These are phyloP conservation scores for Phaeosphaeriaceae sp. DNA, from an alignment of 2,329 filamentous ascomycete species.

Conservation along the genomic window DNA sequence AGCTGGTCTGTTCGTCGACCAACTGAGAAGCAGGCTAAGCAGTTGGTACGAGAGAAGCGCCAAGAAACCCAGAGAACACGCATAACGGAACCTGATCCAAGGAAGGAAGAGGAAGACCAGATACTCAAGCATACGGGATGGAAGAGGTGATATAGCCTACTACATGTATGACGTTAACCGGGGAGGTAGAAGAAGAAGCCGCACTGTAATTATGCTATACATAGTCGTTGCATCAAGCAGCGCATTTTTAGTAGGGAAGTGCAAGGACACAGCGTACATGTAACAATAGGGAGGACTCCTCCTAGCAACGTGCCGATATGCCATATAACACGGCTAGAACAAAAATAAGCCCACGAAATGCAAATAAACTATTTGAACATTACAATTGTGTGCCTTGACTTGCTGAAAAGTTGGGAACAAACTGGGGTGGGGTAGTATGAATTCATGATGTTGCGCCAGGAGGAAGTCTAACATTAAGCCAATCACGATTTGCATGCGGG, in stretches of 20 bases:
- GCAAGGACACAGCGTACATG: no score
- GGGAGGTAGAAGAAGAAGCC: not conserved
- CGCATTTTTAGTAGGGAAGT: not conserved
- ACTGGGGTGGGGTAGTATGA: no score
- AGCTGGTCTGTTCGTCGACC: conserved; percentile 35
- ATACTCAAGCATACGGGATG: conserved; percentile 39
- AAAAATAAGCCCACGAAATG: no score
- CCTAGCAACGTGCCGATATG: no score
- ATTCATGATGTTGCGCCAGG: not conserved
- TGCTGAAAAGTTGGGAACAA: no score
- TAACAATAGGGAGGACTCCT: not conserved
- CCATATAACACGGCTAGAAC: no score
- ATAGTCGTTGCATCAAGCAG: conserved; percentile 1
- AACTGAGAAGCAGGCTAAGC: conserved; percentile 39
- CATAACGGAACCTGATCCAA: conserved; percentile 25
- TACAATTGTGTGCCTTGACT: not conserved
- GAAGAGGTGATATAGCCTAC: conserved; percentile 18
- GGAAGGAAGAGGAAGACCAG: conserved; percentile 34
- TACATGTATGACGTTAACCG: not conserved
- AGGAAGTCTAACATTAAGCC: not conserved
- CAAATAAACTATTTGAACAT: not conserved
- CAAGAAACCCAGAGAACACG: conserved; percentile 19
- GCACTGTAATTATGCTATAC: not conserved
- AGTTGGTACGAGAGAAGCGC: conserved; percentile 30
- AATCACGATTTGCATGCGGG: not conserved